phyloP scores from a whole-genome alignment of 2,329 filamentous ascomycete genomes.

The Colletotrichum liriopes region DNA sequence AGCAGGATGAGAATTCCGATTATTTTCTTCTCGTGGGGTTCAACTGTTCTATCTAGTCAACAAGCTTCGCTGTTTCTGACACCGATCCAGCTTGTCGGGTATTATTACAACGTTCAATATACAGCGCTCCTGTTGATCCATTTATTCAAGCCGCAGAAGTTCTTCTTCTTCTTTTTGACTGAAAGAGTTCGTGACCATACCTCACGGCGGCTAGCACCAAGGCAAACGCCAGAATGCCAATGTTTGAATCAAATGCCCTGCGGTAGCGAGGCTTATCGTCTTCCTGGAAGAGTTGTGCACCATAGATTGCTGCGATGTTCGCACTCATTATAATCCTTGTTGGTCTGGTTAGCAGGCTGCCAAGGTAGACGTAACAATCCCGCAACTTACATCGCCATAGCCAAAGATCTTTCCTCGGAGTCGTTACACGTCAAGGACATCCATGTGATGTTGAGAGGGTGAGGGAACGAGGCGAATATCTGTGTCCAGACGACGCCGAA shows the following conservation, averaged over 20 bases:
- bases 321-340: slow-evolving; percentile 72
- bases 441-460: slow-evolving; percentile 74
- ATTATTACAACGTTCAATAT: no score
- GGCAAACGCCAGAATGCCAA: slow-evolving; percentile 61
- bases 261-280: slow-evolving; percentile 68
- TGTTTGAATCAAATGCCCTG: slow-evolving; percentile 64
- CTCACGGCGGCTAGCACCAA: slow-evolving; percentile 58
- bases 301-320: slow-evolving; percentile 74
- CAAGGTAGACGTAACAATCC: neutral
- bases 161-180: neutral
- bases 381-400: slow-evolving; percentile 68
- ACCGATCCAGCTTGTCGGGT: no score
- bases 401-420: slow-evolving; percentile 71
- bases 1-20: no score
- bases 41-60: no score
- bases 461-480: slow-evolving; percentile 68
- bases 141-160: neutral
- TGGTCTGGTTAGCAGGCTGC: neutral
- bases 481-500: slow-evolving; percentile 72
- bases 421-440: slow-evolving; percentile 70
- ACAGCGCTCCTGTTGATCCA: neutral
- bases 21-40: no score
- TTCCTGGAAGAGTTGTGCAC: slow-evolving; percentile 71
- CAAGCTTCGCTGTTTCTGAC: no score
- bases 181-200: slow-evolving; percentile 58